Evolutionary conservation across 176 grass and related monocot genomes (phyloP).

Genomic region (Phragmites australis): DNA sequence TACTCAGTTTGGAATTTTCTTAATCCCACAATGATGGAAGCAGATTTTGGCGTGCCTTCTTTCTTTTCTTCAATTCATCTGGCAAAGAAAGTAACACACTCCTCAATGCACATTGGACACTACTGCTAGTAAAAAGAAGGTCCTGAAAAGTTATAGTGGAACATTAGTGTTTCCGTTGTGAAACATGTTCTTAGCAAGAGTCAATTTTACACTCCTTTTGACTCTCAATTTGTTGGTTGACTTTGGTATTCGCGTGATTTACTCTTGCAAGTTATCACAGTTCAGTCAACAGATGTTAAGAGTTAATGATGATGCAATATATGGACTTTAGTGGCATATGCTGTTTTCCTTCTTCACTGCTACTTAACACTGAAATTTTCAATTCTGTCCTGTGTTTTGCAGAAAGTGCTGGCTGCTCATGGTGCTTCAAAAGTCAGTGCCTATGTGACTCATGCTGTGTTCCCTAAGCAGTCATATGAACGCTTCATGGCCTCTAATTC

Average conservation of each 20-base stretch:
- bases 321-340: constrained; percentile 5
- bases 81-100: not conserved
- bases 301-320: not conserved
- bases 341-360: not conserved
- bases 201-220: not conserved
- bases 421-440: constrained; percentile 90
- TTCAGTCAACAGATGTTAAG: not conserved
- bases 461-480: constrained; percentile 75
- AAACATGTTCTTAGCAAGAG: not conserved
- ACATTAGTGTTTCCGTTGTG: not conserved
- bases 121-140: not conserved
- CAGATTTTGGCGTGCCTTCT: not conserved
- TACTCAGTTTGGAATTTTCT: not conserved
- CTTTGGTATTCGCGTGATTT: too few relatives aligned
- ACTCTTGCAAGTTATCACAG: not conserved
- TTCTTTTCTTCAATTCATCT: not conserved
- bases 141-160: not conserved
- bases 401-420: constrained; percentile 60
- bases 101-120: not conserved
- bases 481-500: constrained; percentile 63
- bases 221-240: not conserved
- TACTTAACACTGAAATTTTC: not conserved
- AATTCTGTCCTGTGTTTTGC: not conserved
- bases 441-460: constrained; percentile 96
- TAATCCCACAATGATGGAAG: not conserved